These are phyloP conservation scores for Fusarium kyushuense DNA, from an alignment of 2,329 filamentous ascomycete genomes.

Conservation along the genomic window DNA sequence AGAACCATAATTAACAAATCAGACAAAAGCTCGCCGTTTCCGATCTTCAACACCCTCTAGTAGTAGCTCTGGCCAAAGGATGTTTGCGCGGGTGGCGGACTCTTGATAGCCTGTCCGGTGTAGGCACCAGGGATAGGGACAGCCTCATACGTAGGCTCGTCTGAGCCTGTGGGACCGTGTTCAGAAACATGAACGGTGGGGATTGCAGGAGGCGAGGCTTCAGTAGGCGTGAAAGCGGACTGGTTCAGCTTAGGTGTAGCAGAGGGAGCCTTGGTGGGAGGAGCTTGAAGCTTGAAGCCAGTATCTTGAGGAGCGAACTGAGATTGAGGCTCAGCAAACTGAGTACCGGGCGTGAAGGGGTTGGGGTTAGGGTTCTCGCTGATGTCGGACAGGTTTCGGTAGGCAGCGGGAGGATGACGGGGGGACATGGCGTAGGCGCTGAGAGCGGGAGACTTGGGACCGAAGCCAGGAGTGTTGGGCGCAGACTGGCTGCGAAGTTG, in stretches of 20 bases:
- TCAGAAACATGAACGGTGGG: constrained; percentile 65
- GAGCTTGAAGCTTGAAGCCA: constrained; percentile 88
- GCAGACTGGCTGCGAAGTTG: constrained; percentile 87
- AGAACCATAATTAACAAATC: constrained; percentile 29
- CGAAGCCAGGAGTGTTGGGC: constrained; percentile 93
- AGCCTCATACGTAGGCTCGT: constrained; percentile 85
- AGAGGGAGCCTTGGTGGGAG: constrained; percentile 80
- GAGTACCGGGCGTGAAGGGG: constrained; percentile 66
- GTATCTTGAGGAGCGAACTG: constrained; percentile 66
- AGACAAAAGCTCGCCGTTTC: constrained; percentile 19
- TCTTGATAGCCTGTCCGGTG: constrained; percentile 66
- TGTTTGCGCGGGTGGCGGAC: constrained; percentile 61
- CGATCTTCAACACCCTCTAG: constrained; percentile 8
- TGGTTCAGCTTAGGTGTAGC: constrained; percentile 79
- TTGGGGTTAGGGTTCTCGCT: constrained; percentile 59
- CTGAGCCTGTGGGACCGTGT: constrained; percentile 77
- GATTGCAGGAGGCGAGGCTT: constrained; percentile 51
- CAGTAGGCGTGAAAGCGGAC: constrained; percentile 69
- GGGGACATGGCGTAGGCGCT: constrained; percentile 67
- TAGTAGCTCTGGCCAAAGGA: constrained; percentile 56
- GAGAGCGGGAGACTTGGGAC: constrained; percentile 70
- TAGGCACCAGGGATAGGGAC: constrained; percentile 94
- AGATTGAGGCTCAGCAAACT: constrained; percentile 72
- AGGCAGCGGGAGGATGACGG: constrained; percentile 69
- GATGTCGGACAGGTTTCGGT: constrained; percentile 63